These are phyloP conservation scores for Yarrowia bubula DNA, from an alignment of 805 yeast genomes.

Conservation along the genomic window DNA sequence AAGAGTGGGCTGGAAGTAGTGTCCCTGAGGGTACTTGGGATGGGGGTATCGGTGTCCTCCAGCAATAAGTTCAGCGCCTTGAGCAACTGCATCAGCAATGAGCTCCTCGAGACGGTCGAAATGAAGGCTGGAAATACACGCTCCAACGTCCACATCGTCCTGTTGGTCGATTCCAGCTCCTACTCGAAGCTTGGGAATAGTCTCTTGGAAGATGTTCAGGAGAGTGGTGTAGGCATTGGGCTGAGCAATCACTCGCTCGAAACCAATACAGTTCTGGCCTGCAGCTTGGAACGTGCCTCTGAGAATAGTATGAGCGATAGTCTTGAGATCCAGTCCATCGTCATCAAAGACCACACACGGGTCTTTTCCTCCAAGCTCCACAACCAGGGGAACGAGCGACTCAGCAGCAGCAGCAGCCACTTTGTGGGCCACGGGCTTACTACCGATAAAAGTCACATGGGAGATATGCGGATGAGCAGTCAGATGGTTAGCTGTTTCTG, in stretches of 20 bases:
- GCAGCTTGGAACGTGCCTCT: slow-evolving; percentile 96
- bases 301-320: slow-evolving; percentile 74
- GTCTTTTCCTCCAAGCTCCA: slow-evolving; percentile 96
- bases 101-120: slow-evolving; percentile 65
- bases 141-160: slow-evolving; percentile 94
- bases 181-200: slow-evolving; percentile 62
- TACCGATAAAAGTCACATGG: slow-evolving; percentile 94
- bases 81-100: slow-evolving; percentile 66
- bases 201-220: slow-evolving; percentile 52
- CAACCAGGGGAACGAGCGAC: slow-evolving; percentile 89
- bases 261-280: slow-evolving; percentile 98
- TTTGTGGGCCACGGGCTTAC: slow-evolving; percentile 88
- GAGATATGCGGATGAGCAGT: slow-evolving; percentile 78
- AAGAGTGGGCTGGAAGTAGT: slow-evolving; percentile 87
- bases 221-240: slow-evolving; percentile 64
- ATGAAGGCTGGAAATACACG: slow-evolving; percentile 78
- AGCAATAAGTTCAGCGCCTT: slow-evolving; percentile 74
- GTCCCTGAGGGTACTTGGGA: slow-evolving; percentile 94
- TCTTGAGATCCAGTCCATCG: slow-evolving; percentile 32
- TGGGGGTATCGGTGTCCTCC: slow-evolving; percentile 84
- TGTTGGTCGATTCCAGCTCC: slow-evolving; percentile 92
- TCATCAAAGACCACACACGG: slow-evolving; percentile 85
- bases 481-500: slow-evolving; percentile 81
- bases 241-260: slow-evolving; percentile 86
- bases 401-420: slow-evolving; percentile 81